Conservation (phyloP, 1,139 yeast genomes). For the Taphrina betulina region DNA sequence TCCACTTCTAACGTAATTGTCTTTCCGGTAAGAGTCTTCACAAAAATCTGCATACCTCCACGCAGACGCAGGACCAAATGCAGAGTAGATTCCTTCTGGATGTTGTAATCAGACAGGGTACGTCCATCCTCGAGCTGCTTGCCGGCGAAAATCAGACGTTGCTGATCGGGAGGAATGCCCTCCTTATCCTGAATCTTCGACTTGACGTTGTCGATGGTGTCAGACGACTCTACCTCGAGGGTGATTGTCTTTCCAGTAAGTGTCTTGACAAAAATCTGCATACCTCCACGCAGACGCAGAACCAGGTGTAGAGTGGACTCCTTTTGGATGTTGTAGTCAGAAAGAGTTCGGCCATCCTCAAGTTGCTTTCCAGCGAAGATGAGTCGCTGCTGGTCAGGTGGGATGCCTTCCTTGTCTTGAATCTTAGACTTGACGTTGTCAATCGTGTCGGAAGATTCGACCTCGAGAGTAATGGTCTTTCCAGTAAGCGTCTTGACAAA, state of each 20-base stretch:
- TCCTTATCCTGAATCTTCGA: slow-evolving; percentile 92
- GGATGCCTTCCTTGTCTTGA: slow-evolving; percentile 87
- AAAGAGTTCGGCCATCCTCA: slow-evolving; percentile 82
- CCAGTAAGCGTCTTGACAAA: slow-evolving; percentile 96
- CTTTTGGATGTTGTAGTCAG: slow-evolving; percentile 88
- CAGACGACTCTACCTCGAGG: slow-evolving; percentile 89
- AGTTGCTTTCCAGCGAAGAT: slow-evolving; percentile 86
- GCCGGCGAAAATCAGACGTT: slow-evolving; percentile 89
- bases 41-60: slow-evolving; percentile 72
- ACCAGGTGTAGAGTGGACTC: slow-evolving; percentile 85
- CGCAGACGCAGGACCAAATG: slow-evolving; percentile 86
- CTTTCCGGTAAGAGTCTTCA: slow-evolving; percentile 83
- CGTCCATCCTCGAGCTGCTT: slow-evolving; percentile 91
- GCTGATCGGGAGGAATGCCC: slow-evolving; percentile 94
- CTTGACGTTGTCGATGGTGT: slow-evolving; percentile 91
- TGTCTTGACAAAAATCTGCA: slow-evolving; percentile 82
- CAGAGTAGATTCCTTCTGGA: slow-evolving; percentile 98
- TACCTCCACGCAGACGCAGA: slow-evolving; percentile 85
- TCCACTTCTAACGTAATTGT: slow-evolving; percentile 91
- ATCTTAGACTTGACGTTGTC: slow-evolving; percentile 87
- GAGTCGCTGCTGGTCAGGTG: slow-evolving; percentile 84
- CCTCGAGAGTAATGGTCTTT: slow-evolving; percentile 96
- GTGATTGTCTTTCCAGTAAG: slow-evolving; percentile 98
- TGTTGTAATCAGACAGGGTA: slow-evolving; percentile 98
- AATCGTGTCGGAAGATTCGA: slow-evolving; percentile 85